Conservation (phyloP, 441 rosid genomes). For the Populus hybrid region DNA sequence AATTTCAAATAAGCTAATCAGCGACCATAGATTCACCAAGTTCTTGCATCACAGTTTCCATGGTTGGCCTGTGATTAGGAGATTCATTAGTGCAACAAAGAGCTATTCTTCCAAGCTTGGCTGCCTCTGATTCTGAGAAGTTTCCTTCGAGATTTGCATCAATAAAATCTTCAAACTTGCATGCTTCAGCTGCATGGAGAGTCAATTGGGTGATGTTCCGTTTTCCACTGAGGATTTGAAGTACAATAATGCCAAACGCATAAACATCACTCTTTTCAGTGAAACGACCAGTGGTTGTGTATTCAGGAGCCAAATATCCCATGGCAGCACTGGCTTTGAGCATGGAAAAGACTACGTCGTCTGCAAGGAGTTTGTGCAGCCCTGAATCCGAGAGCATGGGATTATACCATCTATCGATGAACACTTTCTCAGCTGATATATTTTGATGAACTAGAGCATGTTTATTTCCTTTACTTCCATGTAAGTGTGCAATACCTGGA, state of each 20-base stretch:
- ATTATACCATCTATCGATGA: constrained; percentile 55
- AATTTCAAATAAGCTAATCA: constrained; percentile 16
- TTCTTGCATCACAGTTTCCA: constrained; percentile 62
- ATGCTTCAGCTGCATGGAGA: constrained; percentile 50
- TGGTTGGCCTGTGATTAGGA: constrained; percentile 63
- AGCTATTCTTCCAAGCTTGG: constrained; percentile 59
- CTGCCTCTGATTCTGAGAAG: constrained; percentile 59
- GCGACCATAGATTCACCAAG: constrained; percentile 29
- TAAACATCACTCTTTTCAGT: constrained; percentile 89
- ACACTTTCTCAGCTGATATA: constrained; percentile 73
- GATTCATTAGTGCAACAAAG: constrained; percentile 71
- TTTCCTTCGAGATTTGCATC: constrained; percentile 63
- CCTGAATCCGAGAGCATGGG: constrained; percentile 79
- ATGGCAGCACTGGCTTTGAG: constrained; percentile 95
- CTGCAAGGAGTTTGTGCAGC: constrained; percentile 84
- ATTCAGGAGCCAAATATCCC: constrained; percentile 98
- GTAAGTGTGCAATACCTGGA: constrained; percentile 76
- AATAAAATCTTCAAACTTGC: constrained; percentile 48
- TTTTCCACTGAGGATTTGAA: constrained; percentile 83
- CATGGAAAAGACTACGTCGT: constrained; percentile 82
- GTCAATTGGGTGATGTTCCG: constrained; percentile 43
- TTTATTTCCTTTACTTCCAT: constrained; percentile 54
- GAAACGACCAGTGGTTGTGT: constrained; percentile 80
- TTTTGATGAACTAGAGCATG: constrained; percentile 79
- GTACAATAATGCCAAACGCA: constrained; percentile 71